A percentile compares a stretch with the other conserved stretches of the same genome.
These are phyloP conservation scores for Spiromastix sp. DNA, from an alignment of 2,329 filamentous ascomycete genomes.

Conservation along the genomic window DNA sequence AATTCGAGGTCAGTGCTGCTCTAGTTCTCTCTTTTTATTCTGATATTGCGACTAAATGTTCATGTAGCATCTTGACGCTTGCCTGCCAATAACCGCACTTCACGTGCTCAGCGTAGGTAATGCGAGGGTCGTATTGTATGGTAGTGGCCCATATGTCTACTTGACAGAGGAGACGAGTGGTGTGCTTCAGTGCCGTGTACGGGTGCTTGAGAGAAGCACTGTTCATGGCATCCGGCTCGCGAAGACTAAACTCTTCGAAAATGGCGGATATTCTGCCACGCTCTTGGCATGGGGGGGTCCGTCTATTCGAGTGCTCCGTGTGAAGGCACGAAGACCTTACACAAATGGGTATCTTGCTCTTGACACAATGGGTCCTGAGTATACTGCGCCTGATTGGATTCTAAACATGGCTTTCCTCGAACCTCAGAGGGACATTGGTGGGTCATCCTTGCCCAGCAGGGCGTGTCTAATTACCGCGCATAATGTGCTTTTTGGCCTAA, in stretches of 20 bases:
- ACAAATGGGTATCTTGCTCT: too few relatives aligned
- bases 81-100: constrained; percentile 34
- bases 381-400: constrained; percentile 62
- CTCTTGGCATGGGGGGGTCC: constrained; percentile 61
- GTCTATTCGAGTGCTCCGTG: constrained; percentile 38
- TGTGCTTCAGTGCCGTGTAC: constrained; percentile 18
- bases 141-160: constrained; percentile 27
- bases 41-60: constrained; percentile 4
- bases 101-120: constrained; percentile 20
- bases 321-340: constrained; percentile 6
- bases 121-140: constrained; percentile 25
- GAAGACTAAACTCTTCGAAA: constrained; percentile 10
- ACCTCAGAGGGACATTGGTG: constrained; percentile 16
- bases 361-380: constrained; percentile 30
- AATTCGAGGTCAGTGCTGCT: constrained; percentile 10
- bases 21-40: neutral
- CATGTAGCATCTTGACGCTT: constrained; percentile 29
- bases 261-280: constrained; percentile 9
- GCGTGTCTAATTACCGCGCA: constrained; percentile 71
- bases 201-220: constrained; percentile 27
- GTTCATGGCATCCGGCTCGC: constrained; percentile 27
- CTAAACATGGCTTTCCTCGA: constrained; percentile 52
- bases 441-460: constrained; percentile 19
- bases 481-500: constrained; percentile 60
- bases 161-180: constrained; percentile 25